Base-by-base conservation (phyloP, 1,284 basidiomycete genomes). In the Apiotrichum porosum region DNA sequence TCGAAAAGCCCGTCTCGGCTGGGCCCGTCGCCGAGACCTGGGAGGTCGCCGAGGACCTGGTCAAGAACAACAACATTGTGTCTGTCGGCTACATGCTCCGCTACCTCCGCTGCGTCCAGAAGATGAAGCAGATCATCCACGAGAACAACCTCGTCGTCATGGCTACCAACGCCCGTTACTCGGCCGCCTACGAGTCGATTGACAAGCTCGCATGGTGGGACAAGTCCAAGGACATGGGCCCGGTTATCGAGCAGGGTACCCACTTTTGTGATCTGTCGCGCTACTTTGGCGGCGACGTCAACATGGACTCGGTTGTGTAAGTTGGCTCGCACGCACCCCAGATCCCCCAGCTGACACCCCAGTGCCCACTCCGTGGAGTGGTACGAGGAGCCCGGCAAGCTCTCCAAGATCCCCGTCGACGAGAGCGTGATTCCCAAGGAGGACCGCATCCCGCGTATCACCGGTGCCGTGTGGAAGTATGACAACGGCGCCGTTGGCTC, bases 231-330 rank as follows among this genome's bases (percentile, higher is more conserved):
- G 71, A 71, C 54, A 73, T 72, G 73, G 94, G 94, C 31, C 94
- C 94, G 13, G 83, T 98, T 65, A 81, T 98, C 54, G 95, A 97
- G 75, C 94, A 97, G 75, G 94, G 88, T 34, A 98, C 95, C 9
- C 94, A 83, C 68, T 81, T 83, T 62, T 78, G 77, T 62, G 73
- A 73, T 55, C 56, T 73, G 45, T 93, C 90, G 44, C 85, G 94
- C 60, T 98, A 97, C 80, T 97, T 98, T 73, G 94, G 93, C 46
- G 94, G 94, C 36, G 94, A 97, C 62, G 91, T 97, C 49, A 88
- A 95, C 66, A 84, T 94, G 53, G 75, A 80, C 51, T 83, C 83
- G 36, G 91, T 97, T 33, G 78, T 78, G 60, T 67, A 46, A 53
- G 67, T 66, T 9, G 45, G 30, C 18, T 9, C 32, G 32, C 6